Percentiles rank a stretch among this genome's conserved stretches.
These are phyloP conservation scores for Fusarium siculi DNA, from an alignment of 2,329 filamentous ascomycete genomes.

Conservation along the genomic window DNA sequence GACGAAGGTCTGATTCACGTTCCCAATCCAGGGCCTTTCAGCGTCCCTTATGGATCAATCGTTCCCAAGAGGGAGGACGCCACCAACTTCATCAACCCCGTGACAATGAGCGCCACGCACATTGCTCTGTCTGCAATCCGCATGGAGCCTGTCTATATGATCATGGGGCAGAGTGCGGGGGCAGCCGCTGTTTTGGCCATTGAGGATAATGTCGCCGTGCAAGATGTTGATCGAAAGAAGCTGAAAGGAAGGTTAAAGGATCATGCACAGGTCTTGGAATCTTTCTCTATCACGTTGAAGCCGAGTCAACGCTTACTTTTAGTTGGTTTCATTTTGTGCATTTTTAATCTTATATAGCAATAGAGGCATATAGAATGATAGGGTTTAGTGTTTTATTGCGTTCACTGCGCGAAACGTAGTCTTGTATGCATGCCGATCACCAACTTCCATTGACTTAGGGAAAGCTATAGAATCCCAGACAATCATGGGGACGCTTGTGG, in stretches of 20 bases:
- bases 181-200: conserved; percentile 28
- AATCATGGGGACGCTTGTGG: no score
- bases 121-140: conserved; percentile 18
- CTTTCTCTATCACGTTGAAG: neutral
- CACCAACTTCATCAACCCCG: conserved; percentile 22
- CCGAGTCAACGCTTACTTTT: neutral
- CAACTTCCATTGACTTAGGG: no score
- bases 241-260: neutral
- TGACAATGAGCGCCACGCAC: conserved; percentile 20
- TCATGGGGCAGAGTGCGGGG: conserved; percentile 19
- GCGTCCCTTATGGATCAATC: conserved; percentile 11
- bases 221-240: conserved; percentile 21
- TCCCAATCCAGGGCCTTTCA: conserved; percentile 14
- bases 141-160: conserved; percentile 27
- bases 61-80: conserved; percentile 4
- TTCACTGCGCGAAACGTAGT: neutral
- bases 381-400: fast-evolving
- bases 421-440: neutral
- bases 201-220: conserved; percentile 20
- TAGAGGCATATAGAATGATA: neutral
- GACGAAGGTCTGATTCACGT: conserved; percentile 26
- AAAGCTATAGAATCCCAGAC: no score
- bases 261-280: conserved; percentile 14
- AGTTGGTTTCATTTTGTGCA: neutral
- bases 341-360: neutral